Base-by-base conservation (phyloP, 2,329 filamentous ascomycete genomes). In the Xylogone sp. region DNA sequence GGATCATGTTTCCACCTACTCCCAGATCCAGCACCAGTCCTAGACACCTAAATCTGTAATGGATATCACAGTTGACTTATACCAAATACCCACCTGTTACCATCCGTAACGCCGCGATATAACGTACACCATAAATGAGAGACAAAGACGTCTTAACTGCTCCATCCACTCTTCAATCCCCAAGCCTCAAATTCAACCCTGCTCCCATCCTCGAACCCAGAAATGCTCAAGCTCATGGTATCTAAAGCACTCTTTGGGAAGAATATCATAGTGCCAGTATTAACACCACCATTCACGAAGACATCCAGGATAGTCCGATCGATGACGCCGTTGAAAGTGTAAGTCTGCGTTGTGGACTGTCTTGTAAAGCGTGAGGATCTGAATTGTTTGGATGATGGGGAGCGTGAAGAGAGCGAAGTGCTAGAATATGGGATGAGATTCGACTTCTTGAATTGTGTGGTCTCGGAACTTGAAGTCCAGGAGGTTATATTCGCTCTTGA, bases 221-320 rank as follows among this genome's bases (percentile, higher is more conserved):
- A 54, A 0, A 60, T 59, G 19, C 61, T 55, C 7, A 63, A 46
- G 27, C 59, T 50, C 43, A 67, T 43, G 16, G 56, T 63, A 53
- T 69, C 63, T 12, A 71, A 51, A 10, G 54, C 55, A 2, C 70
- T 62, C 2, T 68, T 67, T 0, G 80, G 73, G 61, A 74, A 83
- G 59, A 81, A 81, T 0, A 72, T 69, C 44, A 73, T 69, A 2
- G 78, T 82, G 0, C 66, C 79, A 27, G 68, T 71, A 46, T 74
- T 71, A 49, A 75, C 67, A 0, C 78, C 79, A 1, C 72, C 72
- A 51, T 80, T 75, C 22, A 82, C 52, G 56, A 81, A 82, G 2
- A 82, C 65, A 60, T 83, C 80, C 7, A 81, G 65, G 21, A 83
- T 75, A 12, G 70, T 75, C 4, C 77, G 68, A 59, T 84, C 81